Conservation (phyloP, 1,139 yeast species). For the Hemisphaericaspora xylofermentans region DNA sequence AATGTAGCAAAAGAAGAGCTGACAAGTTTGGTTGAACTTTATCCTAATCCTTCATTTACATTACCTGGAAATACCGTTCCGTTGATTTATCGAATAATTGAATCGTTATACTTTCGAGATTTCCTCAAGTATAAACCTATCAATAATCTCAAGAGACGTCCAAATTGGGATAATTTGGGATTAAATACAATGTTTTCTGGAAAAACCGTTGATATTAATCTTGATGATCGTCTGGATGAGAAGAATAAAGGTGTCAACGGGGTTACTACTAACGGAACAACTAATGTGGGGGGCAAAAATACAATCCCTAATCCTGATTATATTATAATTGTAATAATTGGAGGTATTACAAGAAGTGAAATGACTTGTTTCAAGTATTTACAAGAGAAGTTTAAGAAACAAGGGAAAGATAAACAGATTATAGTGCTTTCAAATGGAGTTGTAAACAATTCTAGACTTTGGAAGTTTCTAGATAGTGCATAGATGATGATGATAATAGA, state of each 20-base stretch:
- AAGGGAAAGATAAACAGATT: constrained; percentile 41
- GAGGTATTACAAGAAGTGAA: constrained; percentile 83
- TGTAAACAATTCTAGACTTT: constrained; percentile 45
- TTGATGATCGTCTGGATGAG: constrained; percentile 31
- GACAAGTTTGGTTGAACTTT: constrained; percentile 23
- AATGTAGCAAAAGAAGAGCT: constrained; percentile 5
- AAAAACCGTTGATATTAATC: constrained; percentile 32
- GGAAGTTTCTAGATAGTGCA: constrained; percentile 9
- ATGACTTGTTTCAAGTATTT: constrained; percentile 62
- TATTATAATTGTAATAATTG: constrained; percentile 55
- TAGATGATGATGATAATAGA: too few species aligned
- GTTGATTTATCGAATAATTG: constrained; percentile 45
- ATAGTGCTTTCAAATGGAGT: constrained; percentile 58
- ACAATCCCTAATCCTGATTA: constrained; percentile 26
- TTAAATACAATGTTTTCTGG: constrained; percentile 42
- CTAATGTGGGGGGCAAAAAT: background rate
- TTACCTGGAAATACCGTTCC: constrained; percentile 57
- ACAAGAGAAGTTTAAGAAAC: constrained; percentile 35
- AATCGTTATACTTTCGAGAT: constrained; percentile 49
- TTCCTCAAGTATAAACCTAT: constrained; percentile 45
- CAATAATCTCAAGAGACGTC: constrained; percentile 37
- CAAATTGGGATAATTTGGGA: constrained; percentile 46
- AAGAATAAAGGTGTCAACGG: constrained; percentile 2
- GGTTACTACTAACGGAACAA: background rate
- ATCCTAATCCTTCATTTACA: constrained; percentile 49